Percentiles rank a stretch among this genome's conserved stretches.
phyloP scores from a whole-genome alignment of 192 early-diverging fungal genomes.

The Backusella mclennaniae region DNA sequence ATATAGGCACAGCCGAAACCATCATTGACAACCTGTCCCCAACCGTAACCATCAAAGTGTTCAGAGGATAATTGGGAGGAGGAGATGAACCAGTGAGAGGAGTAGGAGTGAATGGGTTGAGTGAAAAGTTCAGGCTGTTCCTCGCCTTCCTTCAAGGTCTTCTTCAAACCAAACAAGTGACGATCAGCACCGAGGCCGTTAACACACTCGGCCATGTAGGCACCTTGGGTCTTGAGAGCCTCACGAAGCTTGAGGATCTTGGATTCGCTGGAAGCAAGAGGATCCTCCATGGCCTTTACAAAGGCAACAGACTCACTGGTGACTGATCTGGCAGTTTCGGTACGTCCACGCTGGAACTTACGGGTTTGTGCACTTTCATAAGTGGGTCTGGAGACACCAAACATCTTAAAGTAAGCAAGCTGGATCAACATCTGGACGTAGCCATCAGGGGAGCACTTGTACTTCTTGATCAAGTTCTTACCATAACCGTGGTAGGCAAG shows the following conservation, averaged over 20 bases:
- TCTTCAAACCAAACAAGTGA: conserved; percentile 82
- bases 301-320: conserved; percentile 75
- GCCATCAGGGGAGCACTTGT: conserved; percentile 75
- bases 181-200: conserved; percentile 90
- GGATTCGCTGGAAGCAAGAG: conserved; percentile 37
- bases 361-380: conserved; percentile 94
- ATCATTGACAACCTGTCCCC: conserved; percentile 42
- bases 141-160: conserved; percentile 72
- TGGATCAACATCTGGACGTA: conserved; percentile 94
- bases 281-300: conserved; percentile 86
- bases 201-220: conserved; percentile 77
- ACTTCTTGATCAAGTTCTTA: conserved; percentile 91
- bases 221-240: conserved; percentile 76
- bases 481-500: conserved; percentile 87
- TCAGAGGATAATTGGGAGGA: conserved; percentile 92
- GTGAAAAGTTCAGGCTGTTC: conserved; percentile 81
- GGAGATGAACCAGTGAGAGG: conserved; percentile 88
- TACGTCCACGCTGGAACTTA: conserved; percentile 92
- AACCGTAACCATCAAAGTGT: conserved; percentile 93
- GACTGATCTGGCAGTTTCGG: conserved; percentile 89
- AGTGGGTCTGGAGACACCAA: conserved; percentile 74
- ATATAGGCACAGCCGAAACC: conserved; percentile 95
- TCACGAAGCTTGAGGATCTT: conserved; percentile 71
- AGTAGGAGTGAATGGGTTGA: conserved; percentile 78
- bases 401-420: conserved; percentile 92